Evolutionary conservation across 1,284 basidiomycete species (phyloP), one percentile per base, ranked within the genome.

Genomic region (Kalmanozyma brasiliensis): DNA sequence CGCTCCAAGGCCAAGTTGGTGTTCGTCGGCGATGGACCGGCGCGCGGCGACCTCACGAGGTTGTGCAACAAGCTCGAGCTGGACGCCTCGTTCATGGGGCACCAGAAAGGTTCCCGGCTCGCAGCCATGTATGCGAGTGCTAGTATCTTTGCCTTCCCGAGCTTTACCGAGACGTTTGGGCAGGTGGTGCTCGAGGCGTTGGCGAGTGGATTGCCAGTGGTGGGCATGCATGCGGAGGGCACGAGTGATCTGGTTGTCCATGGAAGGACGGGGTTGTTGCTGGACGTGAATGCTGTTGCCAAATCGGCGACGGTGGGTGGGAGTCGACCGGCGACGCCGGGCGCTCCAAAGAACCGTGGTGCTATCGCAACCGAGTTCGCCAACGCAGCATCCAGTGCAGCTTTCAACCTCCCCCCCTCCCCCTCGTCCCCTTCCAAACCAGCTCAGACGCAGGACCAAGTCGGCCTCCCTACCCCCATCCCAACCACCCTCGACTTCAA

Each of bases 151-250:
- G 86, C 84, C 5, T 87, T 87, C 68, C 86, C 86, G 0, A 82
- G 79, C 33, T 85, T 85, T 65, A 86, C 85, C n/a, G 85, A 86
- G 81, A 87, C 86, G 2, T 87, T 87, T 55, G 82, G 87, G 5
- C 86, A 87, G 69, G 86, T 87, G 42, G 86, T 87, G 3, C 78
- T 86, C 14, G 87, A 87, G 66, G 86, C 86, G 9, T 81, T 87
- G 2, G 86, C 86, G 0, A 85, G 84, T 2, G 87, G 87, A 0
- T 72, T 87, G 46, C 87, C 87, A 0, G 86, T 87, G 13, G 83
- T 87, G 9, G 87, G 87, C 1, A 79, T 87, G 22, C 84, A 86
- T 46, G 87, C 86, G 8, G 86, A 87, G 65, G 87, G 87, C 5
- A 87, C 86, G 0, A 84, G 85, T 3, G 87, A 87, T 64, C 83